A percentile compares a stretch with the other conserved stretches of the same genome.
phyloP scores from a whole-genome alignment of 495 filamentous ascomycete species.

The Hypoxylon cercidicola region DNA sequence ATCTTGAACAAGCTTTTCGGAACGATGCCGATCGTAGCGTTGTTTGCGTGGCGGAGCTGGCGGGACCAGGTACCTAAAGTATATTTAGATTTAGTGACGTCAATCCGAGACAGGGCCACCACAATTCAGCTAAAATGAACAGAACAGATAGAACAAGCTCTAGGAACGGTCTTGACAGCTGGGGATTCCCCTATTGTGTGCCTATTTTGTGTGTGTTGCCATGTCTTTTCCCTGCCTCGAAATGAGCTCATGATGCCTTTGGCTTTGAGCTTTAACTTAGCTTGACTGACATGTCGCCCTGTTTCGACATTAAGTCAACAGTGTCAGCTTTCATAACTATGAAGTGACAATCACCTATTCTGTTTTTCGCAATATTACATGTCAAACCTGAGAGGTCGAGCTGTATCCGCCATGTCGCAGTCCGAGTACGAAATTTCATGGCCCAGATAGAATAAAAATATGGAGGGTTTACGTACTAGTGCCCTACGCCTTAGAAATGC shows the following conservation, averaged over 20 bases:
- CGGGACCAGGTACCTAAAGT: not conserved
- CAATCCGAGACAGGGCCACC: not conserved
- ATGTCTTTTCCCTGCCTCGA: not conserved
- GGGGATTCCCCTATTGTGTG: constrained; percentile 28
- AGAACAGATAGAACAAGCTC: not conserved
- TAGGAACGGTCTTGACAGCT: constrained; percentile 12
- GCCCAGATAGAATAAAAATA: not conserved
- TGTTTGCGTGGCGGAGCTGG: constrained; percentile 16
- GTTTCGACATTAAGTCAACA: constrained; percentile 15
- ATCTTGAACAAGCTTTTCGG: constrained; percentile 19
- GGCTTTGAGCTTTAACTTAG: constrained; percentile 5
- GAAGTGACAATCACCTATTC: not conserved
- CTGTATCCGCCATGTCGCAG: not conserved
- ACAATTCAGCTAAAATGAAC: constrained; percentile 2
- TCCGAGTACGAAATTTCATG: constrained; percentile 3
- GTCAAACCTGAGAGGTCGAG: not conserved
- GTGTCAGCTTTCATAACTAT: not conserved
- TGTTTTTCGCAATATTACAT: constrained; percentile 1
- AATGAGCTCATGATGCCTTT: not conserved
- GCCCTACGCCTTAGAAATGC: not conserved
- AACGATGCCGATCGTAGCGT: constrained; percentile 10
- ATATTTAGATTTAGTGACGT: constrained; percentile 19
- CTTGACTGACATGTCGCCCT: constrained; percentile 2
- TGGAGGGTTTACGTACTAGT: not conserved
- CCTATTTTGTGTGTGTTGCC: constrained; percentile 4